Percentiles rank a stretch among this genome's conserved stretches.
Conservation (phyloP, 192 early-diverging fungal genomes). For the Coemansia sp. region DNA sequence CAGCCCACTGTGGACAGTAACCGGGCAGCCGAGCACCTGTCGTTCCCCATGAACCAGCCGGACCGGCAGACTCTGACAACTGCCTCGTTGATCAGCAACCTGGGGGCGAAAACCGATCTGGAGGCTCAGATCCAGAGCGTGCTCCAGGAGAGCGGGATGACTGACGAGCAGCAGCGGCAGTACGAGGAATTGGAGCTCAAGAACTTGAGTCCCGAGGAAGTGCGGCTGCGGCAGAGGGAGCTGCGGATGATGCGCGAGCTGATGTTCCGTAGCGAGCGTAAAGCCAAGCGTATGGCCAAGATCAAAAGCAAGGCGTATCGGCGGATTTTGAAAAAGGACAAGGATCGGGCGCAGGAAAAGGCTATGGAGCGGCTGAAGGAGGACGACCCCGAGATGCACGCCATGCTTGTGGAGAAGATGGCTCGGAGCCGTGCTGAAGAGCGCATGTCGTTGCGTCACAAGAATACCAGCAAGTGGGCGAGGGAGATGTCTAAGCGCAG, state of each 20-base stretch:
- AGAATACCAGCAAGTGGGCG: constrained; percentile 97
- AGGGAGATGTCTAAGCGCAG: constrained; percentile 68
- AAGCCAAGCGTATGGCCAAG: constrained; percentile 89
- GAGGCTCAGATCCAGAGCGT: constrained; percentile 77
- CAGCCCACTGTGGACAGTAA: constrained; percentile 77
- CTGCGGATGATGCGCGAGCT: constrained; percentile 89
- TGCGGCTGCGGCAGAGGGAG: constrained; percentile 72
- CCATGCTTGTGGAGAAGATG: constrained; percentile 43
- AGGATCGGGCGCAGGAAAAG: constrained; percentile 61
- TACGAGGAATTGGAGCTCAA: constrained; percentile 87
- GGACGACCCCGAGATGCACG: constrained; percentile 66
- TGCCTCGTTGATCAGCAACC: constrained; percentile 13
- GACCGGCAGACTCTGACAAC: constrained; percentile 10
- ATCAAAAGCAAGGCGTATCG: constrained; percentile 98
- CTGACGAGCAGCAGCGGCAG: constrained; percentile 75
- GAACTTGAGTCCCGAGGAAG: constrained; percentile 80
- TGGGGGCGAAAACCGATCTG: constrained; percentile 60
- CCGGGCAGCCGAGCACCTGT: constrained; percentile 80
- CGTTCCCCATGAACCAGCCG: constrained; percentile 58
- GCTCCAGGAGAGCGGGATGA: constrained; percentile 71
- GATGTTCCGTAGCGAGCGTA: constrained; percentile 91
- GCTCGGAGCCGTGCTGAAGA: constrained; percentile 73
- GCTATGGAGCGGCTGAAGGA: constrained; percentile 68
- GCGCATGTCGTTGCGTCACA: constrained; percentile 91
- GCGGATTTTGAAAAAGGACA: constrained; percentile 84